These are phyloP conservation scores for Metarhizium guizhouense DNA, from an alignment of 2,329 filamentous ascomycete genomes.

Conservation along the genomic window DNA sequence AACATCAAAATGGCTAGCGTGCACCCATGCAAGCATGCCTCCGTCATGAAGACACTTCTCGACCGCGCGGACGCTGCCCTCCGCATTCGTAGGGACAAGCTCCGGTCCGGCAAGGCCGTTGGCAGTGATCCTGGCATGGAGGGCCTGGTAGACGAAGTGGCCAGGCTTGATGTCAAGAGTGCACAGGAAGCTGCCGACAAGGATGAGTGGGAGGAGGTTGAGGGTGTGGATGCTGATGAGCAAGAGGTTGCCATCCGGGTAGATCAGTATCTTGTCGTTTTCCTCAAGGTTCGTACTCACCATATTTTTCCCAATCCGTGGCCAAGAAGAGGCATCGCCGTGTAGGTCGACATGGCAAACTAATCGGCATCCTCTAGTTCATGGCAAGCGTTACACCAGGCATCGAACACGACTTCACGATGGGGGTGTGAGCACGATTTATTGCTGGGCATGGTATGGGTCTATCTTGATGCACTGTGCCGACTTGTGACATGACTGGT, in stretches of 20 bases:
- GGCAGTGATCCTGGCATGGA: slow-evolving; percentile 58
- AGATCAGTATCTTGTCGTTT: slow-evolving; percentile 83
- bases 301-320: not conserved
- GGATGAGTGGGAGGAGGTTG: slow-evolving; percentile 58
- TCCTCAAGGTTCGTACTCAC: slow-evolving; percentile 56
- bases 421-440: slow-evolving; percentile 61
- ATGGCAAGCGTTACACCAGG: slow-evolving; percentile 88
- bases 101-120: slow-evolving; percentile 47
- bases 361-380: slow-evolving; percentile 35
- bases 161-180: slow-evolving; percentile 49
- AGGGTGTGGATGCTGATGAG: slow-evolving; percentile 54
- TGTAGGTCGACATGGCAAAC: not conserved
- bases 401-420: slow-evolving; percentile 96
- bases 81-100: slow-evolving; percentile 77
- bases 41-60: slow-evolving; percentile 95
- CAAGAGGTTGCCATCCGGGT: slow-evolving; percentile 71
- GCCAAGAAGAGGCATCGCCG: not conserved
- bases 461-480: no score
- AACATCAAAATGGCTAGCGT: slow-evolving; percentile 93
- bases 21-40: slow-evolving; percentile 94
- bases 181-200: slow-evolving; percentile 42
- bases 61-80: slow-evolving; percentile 91
- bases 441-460: not conserved
- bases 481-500: not conserved
- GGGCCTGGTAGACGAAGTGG: slow-evolving; percentile 75